A percentile compares a stretch with the other conserved stretches of the same genome.
These are phyloP conservation scores for Helicocarpus griseus DNA, from an alignment of 2,329 filamentous ascomycete genomes.

Conservation along the genomic window DNA sequence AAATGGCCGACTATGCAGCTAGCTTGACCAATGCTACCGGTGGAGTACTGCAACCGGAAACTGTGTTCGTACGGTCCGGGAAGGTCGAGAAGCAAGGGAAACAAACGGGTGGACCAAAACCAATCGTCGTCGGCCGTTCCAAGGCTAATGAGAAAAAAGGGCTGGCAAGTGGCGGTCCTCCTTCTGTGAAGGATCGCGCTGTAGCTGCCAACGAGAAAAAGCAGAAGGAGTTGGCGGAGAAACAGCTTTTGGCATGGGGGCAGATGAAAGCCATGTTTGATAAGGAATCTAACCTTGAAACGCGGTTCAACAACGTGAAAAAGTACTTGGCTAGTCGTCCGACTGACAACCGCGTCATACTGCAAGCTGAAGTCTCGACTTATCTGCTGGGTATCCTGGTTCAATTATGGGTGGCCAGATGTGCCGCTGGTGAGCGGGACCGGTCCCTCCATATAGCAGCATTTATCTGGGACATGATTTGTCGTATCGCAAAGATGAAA, in stretches of 20 bases:
- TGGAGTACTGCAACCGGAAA: slow-evolving; percentile 55
- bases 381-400: slow-evolving; percentile 20
- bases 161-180: slow-evolving; percentile 7
- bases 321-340: slow-evolving; percentile 39
- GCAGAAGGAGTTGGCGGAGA: slow-evolving; percentile 15
- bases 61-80: slow-evolving; percentile 41
- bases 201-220: slow-evolving; percentile 26
- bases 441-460: slow-evolving; percentile 35
- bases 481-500: slow-evolving; percentile 28
- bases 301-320: slow-evolving; percentile 41
- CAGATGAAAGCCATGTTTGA: slow-evolving; percentile 27
- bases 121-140: slow-evolving; percentile 11
- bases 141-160: slow-evolving; percentile 12
- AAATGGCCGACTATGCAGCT: slow-evolving; percentile 59
- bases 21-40: slow-evolving; percentile 58
- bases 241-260: slow-evolving; percentile 18
- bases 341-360: slow-evolving; percentile 26
- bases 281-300: slow-evolving; percentile 33
- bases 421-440: slow-evolving; percentile 11
- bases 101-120: slow-evolving; percentile 4
- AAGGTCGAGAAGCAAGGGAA: slow-evolving; percentile 10
- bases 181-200: slow-evolving; percentile 9
- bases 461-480: slow-evolving; percentile 37
- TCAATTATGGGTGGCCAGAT: slow-evolving; percentile 13
- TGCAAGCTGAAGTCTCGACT: slow-evolving; percentile 37